Evolutionary conservation across 768 basidiomycete species (phyloP).

Genomic region (Lepiota brunneoincarnata): DNA sequence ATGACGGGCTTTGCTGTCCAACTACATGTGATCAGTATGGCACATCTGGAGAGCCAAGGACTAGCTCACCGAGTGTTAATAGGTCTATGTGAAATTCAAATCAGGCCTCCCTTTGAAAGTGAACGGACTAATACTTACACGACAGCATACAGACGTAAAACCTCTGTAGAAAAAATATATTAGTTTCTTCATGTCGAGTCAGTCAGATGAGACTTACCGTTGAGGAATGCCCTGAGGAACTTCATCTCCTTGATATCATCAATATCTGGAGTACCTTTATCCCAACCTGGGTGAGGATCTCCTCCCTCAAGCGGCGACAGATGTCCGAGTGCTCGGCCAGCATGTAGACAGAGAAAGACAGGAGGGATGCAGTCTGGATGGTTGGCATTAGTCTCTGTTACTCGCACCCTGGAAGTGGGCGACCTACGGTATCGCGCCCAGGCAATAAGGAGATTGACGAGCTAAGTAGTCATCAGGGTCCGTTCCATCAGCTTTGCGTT

Average conservation of each 20-base stretch:
- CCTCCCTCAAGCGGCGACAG: constrained; percentile 29
- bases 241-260: constrained; percentile 44
- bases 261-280: constrained; percentile 31
- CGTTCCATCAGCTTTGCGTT: neutral
- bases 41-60: neutral
- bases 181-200: too few relatives aligned
- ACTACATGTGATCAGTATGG: neutral
- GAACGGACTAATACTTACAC: constrained; percentile 11
- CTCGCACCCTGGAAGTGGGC: neutral
- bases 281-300: constrained; percentile 35
- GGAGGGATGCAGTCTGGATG: constrained; percentile 32
- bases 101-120: neutral
- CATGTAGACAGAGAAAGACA: constrained; percentile 41
- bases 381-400: neutral
- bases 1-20: constrained; percentile 17
- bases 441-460: constrained; percentile 53
- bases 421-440: constrained; percentile 51
- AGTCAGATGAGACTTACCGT: constrained; percentile 14
- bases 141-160: constrained; percentile 14
- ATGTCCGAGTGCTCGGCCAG: constrained; percentile 36
- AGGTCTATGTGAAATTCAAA: neutral
- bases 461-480: neutral
- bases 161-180: constrained; percentile 2
- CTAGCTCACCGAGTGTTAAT: neutral
- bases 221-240: constrained; percentile 22